Percentiles rank a stretch among this genome's conserved stretches.
phyloP scores from a whole-genome alignment of 352 stramenopile species.

The Pythium insidiosum region DNA sequence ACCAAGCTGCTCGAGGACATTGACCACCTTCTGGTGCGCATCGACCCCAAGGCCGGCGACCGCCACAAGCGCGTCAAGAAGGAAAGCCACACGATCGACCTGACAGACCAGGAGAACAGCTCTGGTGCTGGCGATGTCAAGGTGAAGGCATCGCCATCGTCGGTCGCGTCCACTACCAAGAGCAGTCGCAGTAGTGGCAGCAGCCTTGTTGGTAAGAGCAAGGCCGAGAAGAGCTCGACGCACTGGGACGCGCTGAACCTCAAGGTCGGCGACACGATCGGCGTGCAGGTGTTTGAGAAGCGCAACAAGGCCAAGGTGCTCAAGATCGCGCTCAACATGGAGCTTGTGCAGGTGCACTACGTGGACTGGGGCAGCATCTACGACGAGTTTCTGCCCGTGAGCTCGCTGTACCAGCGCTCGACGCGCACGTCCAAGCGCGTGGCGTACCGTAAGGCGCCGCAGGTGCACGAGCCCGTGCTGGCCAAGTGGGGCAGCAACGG shows the following conservation, averaged over 20 bases:
- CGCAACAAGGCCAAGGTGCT: conserved; percentile 57
- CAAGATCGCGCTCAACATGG: conserved; percentile 56
- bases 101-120: not conserved
- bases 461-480: conserved; percentile 67
- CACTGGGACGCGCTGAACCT: conserved; percentile 41
- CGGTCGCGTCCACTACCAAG: not conserved
- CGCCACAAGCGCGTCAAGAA: conserved; percentile 1
- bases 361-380: conserved; percentile 79
- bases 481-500: conserved; percentile 65
- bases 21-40: conserved; percentile 45
- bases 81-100: not conserved
- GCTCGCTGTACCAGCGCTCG: conserved; percentile 45
- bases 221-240: conserved; percentile 4
- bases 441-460: conserved; percentile 43
- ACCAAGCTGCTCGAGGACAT: conserved; percentile 71
- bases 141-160: conserved; percentile 2
- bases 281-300: conserved; percentile 72
- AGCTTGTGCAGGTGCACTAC: conserved; percentile 75
- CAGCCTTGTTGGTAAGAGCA: conserved; percentile 20
- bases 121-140: not conserved
- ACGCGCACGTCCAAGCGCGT: conserved; percentile 35
- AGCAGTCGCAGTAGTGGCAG: conserved; percentile 8
- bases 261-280: conserved; percentile 53
- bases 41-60: conserved; percentile 1
- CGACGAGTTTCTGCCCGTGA: conserved; percentile 67